Evolutionary conservation across 768 basidiomycete genomes (phyloP).

Genomic region (Calocybe cyanea): DNA sequence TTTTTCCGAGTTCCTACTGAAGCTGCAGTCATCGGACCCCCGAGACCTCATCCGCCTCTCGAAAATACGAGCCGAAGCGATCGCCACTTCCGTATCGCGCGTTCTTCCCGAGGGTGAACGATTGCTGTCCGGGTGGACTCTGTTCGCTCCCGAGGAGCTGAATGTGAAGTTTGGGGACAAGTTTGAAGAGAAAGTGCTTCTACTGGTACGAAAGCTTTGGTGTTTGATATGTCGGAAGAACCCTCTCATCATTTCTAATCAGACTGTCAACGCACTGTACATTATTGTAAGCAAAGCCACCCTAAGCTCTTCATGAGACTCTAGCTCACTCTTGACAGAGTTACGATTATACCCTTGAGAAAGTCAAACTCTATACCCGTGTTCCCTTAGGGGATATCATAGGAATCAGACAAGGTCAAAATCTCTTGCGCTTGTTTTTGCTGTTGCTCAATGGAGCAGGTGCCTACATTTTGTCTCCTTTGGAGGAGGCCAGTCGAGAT

Average conservation of each 20-base stretch:
- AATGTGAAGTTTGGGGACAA: conserved; percentile 70
- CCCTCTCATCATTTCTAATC: conserved; percentile 9
- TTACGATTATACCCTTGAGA: conserved; percentile 90
- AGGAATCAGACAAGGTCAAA: conserved; percentile 70
- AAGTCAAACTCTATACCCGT: conserved; percentile 86
- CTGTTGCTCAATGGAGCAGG: conserved; percentile 42
- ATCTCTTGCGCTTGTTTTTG: background rate
- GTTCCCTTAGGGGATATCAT: conserved; percentile 82
- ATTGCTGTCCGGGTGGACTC: conserved; percentile 84
- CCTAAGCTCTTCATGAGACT: conserved; percentile 1
- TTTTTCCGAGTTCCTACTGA: conserved; percentile 91
- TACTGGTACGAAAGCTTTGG: conserved; percentile 55
- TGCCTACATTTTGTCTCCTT: conserved; percentile 91
- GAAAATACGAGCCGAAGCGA: conserved; percentile 87
- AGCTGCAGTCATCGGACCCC: conserved; percentile 88
- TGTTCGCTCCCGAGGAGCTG: conserved; percentile 79
- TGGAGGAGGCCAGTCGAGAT: conserved; percentile 91
- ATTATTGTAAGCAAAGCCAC: conserved; percentile 58
- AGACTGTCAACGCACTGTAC: conserved; percentile 60
- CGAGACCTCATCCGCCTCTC: conserved; percentile 84
- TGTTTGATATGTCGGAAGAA: conserved; percentile 24
- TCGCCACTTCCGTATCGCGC: conserved; percentile 80
- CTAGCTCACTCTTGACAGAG: conserved; percentile 44
- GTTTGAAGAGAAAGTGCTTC: conserved; percentile 91
- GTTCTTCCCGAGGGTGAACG: conserved; percentile 76